Evolutionary conservation across 257 asterid genomes (phyloP).

Genomic region (Solanum etuberosum): DNA sequence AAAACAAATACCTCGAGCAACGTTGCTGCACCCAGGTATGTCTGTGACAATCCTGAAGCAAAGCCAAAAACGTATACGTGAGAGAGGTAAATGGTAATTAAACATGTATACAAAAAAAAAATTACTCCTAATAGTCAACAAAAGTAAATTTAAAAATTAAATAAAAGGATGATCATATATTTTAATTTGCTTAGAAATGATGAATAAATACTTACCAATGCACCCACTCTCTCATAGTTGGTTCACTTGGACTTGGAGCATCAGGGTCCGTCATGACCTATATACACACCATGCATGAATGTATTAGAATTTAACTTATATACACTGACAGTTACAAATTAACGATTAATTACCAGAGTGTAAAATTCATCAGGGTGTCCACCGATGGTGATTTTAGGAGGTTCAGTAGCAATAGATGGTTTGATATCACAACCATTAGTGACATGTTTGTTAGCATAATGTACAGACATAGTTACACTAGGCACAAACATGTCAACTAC

Average conservation of each 20-base stretch:
- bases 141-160: not conserved
- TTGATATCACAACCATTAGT: slow-evolving; percentile 53
- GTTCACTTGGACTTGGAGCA: slow-evolving; percentile 84
- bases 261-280: slow-evolving; percentile 78
- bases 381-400: slow-evolving; percentile 36
- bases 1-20: slow-evolving; percentile 32
- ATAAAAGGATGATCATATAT: not conserved
- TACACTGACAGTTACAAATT: not conserved
- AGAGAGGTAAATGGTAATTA: not conserved
- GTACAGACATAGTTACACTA: slow-evolving; percentile 36
- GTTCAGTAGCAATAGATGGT: slow-evolving; percentile 35
- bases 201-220: slow-evolving; percentile 33
- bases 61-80: not conserved
- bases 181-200: too few relatives aligned
- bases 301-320: not conserved
- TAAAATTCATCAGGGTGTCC: slow-evolving; percentile 33
- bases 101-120: not conserved
- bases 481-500: slow-evolving; percentile 63
- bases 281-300: not conserved
- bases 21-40: slow-evolving; percentile 49
- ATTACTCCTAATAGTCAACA: not conserved
- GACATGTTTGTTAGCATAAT: slow-evolving; percentile 36
- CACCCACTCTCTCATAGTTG: slow-evolving; percentile 50
- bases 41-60: slow-evolving; percentile 59
- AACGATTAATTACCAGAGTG: slow-evolving; percentile 25